Base-by-base conservation (phyloP, 1,284 basidiomycete species). In the Fomitopsis betulina region DNA sequence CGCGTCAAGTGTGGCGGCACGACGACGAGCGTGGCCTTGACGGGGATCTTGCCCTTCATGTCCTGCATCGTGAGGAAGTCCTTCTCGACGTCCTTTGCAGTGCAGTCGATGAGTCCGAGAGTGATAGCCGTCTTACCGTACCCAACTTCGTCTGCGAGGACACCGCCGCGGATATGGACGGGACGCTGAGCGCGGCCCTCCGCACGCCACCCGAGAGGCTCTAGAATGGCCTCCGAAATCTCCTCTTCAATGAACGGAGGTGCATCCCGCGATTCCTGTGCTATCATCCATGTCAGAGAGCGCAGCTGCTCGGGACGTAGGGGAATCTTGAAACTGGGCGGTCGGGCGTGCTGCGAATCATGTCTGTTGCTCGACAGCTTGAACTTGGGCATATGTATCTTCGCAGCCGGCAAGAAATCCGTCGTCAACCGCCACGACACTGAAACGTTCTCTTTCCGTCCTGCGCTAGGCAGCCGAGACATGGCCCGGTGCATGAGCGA, bases 121-220 rank as follows among this genome's bases (percentile, higher is more conserved):
- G 94, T 94, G 65, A 98, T 97, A 27, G 94, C 94, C 0, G 95
- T 98, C 76, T 98, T 98, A 35, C 95, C 95, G 69, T 98, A 98
- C 53, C 96, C 95, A 63, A 98, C 95, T 71, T 96, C 90, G 68
- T 98, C 95, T 8, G 96, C 96, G 50, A 98, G 84, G 55, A 98
- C 95, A 30, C 96, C 96, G 15, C 95, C 96, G 52, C 91, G 82
- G 25, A 97, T 76, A 60, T 77, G 80, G 55, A 93, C 82, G 0
- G 86, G 82, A 23, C 94, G 77, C 64, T 91, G 86, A 1, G 93
- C 94, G 53, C 92, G 89, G 52, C 92, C 95, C 72, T 98, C 94
- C 5, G 92, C 94, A 65, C 94, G 83, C 95, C 96, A 98, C 4
- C 93, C 91, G 7, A 98, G 78, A 51, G 93, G 87, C 56, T 86